Evolutionary conservation across 495 filamentous ascomycete genomes (phyloP).

Genomic region (Aspergillus campestris): DNA sequence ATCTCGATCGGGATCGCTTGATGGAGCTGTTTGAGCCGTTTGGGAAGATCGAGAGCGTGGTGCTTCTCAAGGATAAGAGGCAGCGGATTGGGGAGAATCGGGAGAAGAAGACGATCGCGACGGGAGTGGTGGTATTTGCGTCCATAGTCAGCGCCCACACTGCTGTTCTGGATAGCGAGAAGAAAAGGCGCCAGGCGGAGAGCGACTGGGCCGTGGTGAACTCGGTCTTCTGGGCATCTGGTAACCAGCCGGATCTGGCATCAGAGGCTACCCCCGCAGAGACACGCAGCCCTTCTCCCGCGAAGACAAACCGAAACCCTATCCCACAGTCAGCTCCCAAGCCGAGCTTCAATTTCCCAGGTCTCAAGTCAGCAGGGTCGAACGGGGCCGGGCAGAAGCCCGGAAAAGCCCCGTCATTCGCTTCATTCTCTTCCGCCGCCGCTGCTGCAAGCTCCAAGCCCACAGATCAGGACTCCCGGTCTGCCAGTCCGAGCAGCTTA

Average conservation of each 20-base stretch:
- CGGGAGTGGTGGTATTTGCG: constrained; percentile 47
- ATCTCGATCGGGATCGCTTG: constrained; percentile 39
- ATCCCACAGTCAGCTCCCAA: constrained; percentile 1
- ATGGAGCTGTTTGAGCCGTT: constrained; percentile 41
- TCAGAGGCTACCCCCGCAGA: neutral
- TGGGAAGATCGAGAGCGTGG: constrained; percentile 46
- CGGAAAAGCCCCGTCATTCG: constrained; percentile 41
- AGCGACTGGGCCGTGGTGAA: constrained; percentile 41
- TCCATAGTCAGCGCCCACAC: constrained; percentile 54
- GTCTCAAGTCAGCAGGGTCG: constrained; percentile 16
- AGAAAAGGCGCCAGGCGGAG: constrained; percentile 26
- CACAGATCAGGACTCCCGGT: constrained; percentile 21
- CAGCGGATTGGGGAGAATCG: constrained; percentile 40
- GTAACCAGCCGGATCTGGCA: constrained; percentile 40
- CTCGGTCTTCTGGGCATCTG: constrained; percentile 49
- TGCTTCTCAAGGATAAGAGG: constrained; percentile 49
- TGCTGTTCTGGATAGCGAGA: constrained; percentile 47
- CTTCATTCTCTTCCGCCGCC: constrained; percentile 37
- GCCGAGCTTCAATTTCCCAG: constrained; percentile 31
- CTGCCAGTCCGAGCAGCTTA: constrained; percentile 27
- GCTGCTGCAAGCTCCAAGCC: constrained; percentile 19
- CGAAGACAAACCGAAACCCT: too few species aligned
- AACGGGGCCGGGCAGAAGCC: constrained; percentile 18
- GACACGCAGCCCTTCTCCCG: neutral
- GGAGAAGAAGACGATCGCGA: constrained; percentile 46